These are phyloP conservation scores for Boletellus ananas DNA, from an alignment of 768 basidiomycete genomes.

Conservation along the genomic window DNA sequence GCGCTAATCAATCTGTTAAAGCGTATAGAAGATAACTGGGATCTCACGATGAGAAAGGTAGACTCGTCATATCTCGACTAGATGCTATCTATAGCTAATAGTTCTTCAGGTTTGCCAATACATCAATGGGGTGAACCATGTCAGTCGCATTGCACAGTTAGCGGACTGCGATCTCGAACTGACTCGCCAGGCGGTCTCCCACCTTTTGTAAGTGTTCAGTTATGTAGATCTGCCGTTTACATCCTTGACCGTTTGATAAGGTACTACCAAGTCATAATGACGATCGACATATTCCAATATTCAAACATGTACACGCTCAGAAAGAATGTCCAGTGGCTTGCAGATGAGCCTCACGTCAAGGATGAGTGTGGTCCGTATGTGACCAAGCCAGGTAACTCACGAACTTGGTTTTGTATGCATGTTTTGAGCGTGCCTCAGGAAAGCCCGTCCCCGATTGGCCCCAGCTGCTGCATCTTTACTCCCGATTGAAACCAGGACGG, in stretches of 20 bases:
- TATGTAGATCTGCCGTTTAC: not conserved
- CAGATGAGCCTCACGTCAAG: constrained; percentile 77
- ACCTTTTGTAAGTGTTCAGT: constrained; percentile 67
- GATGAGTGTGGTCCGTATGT: constrained; percentile 93
- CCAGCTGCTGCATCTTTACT: constrained; percentile 80
- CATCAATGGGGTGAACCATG: constrained; percentile 91
- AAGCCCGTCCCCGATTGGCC: constrained; percentile 79
- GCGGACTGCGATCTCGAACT: constrained; percentile 85
- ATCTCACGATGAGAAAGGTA: constrained; percentile 88
- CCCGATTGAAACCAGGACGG: constrained; percentile 76
- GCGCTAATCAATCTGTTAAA: constrained; percentile 80
- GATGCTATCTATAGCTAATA: not conserved
- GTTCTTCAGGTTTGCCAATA: constrained; percentile 56
- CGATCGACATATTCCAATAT: constrained; percentile 95
- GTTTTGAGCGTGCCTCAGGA: constrained; percentile 34
- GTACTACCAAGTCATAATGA: constrained; percentile 96
- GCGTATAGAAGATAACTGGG: constrained; percentile 90
- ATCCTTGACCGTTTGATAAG: constrained; percentile 37
- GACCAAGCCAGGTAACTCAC: constrained; percentile 58
- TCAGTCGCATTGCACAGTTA: constrained; percentile 85
- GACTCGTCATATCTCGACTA: not conserved
- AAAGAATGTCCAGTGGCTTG: constrained; percentile 83
- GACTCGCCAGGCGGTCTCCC: constrained; percentile 83
- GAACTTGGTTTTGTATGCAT: not conserved
- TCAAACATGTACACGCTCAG: constrained; percentile 95